phyloP scores from a whole-genome alignment of 2,329 filamentous ascomycete species.

The Microascus cirrosus region DNA sequence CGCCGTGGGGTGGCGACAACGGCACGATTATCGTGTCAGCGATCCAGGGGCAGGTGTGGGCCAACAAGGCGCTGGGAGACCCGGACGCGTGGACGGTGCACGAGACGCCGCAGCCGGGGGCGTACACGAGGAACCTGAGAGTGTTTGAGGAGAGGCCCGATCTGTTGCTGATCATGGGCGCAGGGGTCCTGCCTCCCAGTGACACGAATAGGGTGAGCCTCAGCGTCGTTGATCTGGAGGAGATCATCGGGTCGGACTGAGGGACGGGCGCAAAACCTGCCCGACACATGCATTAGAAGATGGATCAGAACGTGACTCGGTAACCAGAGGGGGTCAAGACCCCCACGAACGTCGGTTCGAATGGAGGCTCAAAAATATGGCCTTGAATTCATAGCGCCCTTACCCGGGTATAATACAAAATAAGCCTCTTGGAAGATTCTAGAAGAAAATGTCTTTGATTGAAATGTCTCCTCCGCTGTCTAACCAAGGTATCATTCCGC shows the following conservation, averaged over 20 bases:
- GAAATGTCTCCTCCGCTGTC: background rate
- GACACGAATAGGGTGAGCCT: constrained; percentile 30
- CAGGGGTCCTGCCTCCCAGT: constrained; percentile 31
- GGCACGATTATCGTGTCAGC: constrained; percentile 32
- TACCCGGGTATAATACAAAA: background rate
- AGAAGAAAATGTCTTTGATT: background rate
- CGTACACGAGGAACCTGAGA: constrained; percentile 24
- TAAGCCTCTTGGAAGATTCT: background rate
- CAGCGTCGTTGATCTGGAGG: constrained; percentile 18
- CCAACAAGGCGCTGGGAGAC: constrained; percentile 27
- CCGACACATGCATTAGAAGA: too few relatives aligned
- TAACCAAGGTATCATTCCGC: constrained; percentile 4
- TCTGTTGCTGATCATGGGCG: constrained; percentile 29
- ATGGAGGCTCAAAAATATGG: background rate
- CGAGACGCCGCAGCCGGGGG: constrained; percentile 19
- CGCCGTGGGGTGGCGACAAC: constrained; percentile 27
- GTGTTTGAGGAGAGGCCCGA: constrained; percentile 22
- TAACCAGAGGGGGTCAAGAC: background rate
- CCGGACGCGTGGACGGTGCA: constrained; percentile 23
- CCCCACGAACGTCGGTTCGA: background rate
- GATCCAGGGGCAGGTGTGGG: constrained; percentile 24
- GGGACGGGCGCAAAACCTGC: background rate
- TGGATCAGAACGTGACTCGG: background rate
- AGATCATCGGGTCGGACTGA: constrained; percentile 5
- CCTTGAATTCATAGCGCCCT: background rate